Percentiles rank a stretch among this genome's conserved stretches.
These are phyloP conservation scores for Peltaster fructicola DNA, from an alignment of 2,329 filamentous ascomycete species.

Conservation along the genomic window DNA sequence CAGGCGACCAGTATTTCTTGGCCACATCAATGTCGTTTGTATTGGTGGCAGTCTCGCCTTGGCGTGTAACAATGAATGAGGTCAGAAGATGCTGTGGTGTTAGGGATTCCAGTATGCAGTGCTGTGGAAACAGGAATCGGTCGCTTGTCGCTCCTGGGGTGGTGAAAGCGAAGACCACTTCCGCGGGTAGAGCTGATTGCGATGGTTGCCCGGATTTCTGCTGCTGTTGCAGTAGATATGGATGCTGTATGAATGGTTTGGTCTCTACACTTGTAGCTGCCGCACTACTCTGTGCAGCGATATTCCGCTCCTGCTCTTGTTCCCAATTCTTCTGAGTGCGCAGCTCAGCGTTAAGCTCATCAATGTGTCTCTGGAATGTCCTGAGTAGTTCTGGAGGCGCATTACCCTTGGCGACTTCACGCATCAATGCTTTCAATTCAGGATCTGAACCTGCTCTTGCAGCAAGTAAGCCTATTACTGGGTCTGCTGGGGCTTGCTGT, in stretches of 20 bases:
- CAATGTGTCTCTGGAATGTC: slow-evolving; percentile 65
- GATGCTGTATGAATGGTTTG: no score
- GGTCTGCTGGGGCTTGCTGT: slow-evolving; percentile 36
- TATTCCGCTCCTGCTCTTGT: slow-evolving; percentile 2
- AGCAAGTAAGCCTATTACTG: slow-evolving; percentile 64
- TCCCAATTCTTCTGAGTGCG: slow-evolving; percentile 3
- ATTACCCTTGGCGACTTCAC: slow-evolving; percentile 59
- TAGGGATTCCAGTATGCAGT: slow-evolving; percentile 56
- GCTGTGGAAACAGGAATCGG: slow-evolving; percentile 61
- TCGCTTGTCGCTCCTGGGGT: slow-evolving; percentile 44
- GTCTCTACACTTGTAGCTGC: no score
- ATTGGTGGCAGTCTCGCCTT: slow-evolving; percentile 40
- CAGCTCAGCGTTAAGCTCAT: slow-evolving; percentile 36
- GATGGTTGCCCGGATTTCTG: no score
- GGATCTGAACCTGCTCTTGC: slow-evolving; percentile 57
- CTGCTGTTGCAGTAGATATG: slow-evolving; percentile 10
- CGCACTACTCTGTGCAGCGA: slow-evolving; percentile 1
- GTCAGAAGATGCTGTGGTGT: slow-evolving; percentile 39
- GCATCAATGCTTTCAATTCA: slow-evolving; percentile 62
- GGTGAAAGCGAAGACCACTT: slow-evolving; percentile 48
- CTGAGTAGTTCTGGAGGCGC: slow-evolving; percentile 54
- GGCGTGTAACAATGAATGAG: slow-evolving; percentile 61
- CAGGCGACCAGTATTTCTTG: slow-evolving; percentile 60
- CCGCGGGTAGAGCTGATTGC: slow-evolving; percentile 2
- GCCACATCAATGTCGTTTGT: slow-evolving; percentile 18